Evolutionary conservation across 495 filamentous ascomycete genomes (phyloP).

Genomic region (Hyaloscypha hepaticicola): DNA sequence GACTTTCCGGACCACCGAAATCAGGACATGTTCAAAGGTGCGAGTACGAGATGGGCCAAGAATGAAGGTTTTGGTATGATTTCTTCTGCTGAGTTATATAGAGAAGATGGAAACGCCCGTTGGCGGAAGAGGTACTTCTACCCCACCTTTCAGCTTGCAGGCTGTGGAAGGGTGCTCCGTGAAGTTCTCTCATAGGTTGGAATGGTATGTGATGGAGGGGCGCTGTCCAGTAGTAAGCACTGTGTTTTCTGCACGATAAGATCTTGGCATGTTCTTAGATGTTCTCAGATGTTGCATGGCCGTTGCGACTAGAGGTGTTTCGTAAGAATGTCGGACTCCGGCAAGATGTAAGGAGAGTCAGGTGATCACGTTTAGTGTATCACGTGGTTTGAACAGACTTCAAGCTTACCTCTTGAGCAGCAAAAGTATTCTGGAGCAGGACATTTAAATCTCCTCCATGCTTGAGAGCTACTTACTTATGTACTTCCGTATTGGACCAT

Average conservation of each 20-base stretch:
- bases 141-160: not conserved
- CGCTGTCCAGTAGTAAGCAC: not conserved
- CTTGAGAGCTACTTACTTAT: no score
- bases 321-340: no score
- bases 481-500: no score
- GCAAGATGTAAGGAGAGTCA: not conserved
- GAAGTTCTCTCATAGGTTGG: not conserved
- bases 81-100: not conserved
- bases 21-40: not conserved
- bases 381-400: not conserved
- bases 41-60: not conserved
- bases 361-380: not conserved
- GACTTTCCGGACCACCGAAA: not conserved
- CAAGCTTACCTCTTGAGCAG: no score
- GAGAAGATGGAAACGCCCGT: not conserved
- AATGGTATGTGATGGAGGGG: not conserved
- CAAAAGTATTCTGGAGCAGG: no score
- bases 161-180: not conserved
- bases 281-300: not conserved
- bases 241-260: not conserved
- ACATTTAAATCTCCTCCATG: no score
- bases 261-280: not conserved
- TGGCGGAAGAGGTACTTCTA: not conserved
- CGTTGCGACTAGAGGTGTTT: not conserved
- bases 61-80: not conserved